Evolutionary conservation across 139 green algal species (phyloP).

Genomic region (Asterochloris sp.): DNA sequence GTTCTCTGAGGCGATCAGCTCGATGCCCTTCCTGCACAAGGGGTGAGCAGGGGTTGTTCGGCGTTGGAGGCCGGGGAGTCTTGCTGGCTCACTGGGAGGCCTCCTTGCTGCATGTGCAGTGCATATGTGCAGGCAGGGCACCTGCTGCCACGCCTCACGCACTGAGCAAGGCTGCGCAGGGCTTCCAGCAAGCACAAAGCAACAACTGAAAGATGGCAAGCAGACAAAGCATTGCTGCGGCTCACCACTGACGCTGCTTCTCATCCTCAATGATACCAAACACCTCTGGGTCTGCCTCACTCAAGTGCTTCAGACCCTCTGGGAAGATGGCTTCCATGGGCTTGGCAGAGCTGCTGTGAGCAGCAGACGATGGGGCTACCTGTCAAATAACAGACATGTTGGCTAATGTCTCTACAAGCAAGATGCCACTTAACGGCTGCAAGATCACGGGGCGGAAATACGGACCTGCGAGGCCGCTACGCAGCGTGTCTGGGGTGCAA

Average conservation of each 20-base stretch:
- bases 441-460: no score
- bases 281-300: slow-evolving; percentile 87
- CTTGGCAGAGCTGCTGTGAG: background rate
- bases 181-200: no score
- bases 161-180: background rate
- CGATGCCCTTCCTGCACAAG: slow-evolving; percentile 85
- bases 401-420: background rate
- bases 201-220: no score
- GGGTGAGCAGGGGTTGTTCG: background rate
- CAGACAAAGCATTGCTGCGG: background rate
- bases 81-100: no score
- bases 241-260: slow-evolving; percentile 86
- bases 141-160: no score
- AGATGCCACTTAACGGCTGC: no score
- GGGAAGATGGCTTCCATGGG: slow-evolving; percentile 76
- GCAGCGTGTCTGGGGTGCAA: no score
- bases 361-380: background rate
- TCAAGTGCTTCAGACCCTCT: slow-evolving; percentile 63
- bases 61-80: no score
- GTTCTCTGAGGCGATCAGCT: slow-evolving; percentile 98
- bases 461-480: no score
- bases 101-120: no score
- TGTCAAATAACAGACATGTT: background rate
- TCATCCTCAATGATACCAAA: slow-evolving; percentile 89
- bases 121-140: background rate